Percentiles rank a stretch among this genome's conserved stretches.
phyloP scores from a whole-genome alignment of 1,284 basidiomycete genomes.

The Ustilago sp. region DNA sequence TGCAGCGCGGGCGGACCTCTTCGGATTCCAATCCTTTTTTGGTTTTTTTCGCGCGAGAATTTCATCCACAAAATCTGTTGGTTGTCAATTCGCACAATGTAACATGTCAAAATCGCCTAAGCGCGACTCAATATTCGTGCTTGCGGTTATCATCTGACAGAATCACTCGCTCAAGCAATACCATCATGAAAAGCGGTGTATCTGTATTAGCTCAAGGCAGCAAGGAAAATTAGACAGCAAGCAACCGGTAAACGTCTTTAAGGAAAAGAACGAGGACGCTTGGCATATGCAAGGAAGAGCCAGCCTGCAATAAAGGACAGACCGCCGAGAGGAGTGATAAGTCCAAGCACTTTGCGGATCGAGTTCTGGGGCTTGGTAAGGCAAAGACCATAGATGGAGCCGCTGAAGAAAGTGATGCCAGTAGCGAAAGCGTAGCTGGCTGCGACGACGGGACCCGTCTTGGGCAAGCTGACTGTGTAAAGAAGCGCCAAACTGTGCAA shows the following conservation, averaged over 20 bases:
- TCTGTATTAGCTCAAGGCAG: neutral
- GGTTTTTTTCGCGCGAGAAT: constrained; percentile 12
- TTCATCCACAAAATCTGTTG: no score
- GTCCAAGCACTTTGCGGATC: constrained; percentile 62
- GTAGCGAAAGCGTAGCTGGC: constrained; percentile 59
- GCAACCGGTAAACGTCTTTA: no score
- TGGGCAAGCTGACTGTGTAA: constrained; percentile 46
- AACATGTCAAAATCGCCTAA: neutral
- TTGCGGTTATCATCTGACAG: neutral
- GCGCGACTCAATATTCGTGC: neutral
- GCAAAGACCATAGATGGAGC: constrained; percentile 66
- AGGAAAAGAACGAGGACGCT: constrained; percentile 27
- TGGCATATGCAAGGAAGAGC: constrained; percentile 60
- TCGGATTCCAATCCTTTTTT: neutral
- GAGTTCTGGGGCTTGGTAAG: constrained; percentile 56
- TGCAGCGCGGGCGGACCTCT: constrained; percentile 31
- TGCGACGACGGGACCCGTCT: constrained; percentile 40
- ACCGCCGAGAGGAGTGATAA: constrained; percentile 63
- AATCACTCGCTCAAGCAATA: neutral
- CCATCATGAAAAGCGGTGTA: constrained; percentile 4
- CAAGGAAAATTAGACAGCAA: neutral
- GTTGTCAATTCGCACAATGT: neutral
- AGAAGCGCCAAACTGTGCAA: constrained; percentile 65
- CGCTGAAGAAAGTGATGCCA: constrained; percentile 67
- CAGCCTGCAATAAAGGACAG: constrained; percentile 65